A percentile compares a stretch with the other conserved stretches of the same genome.
phyloP scores from a whole-genome alignment of 805 yeast genomes.

The Candida cerambycidarum region DNA sequence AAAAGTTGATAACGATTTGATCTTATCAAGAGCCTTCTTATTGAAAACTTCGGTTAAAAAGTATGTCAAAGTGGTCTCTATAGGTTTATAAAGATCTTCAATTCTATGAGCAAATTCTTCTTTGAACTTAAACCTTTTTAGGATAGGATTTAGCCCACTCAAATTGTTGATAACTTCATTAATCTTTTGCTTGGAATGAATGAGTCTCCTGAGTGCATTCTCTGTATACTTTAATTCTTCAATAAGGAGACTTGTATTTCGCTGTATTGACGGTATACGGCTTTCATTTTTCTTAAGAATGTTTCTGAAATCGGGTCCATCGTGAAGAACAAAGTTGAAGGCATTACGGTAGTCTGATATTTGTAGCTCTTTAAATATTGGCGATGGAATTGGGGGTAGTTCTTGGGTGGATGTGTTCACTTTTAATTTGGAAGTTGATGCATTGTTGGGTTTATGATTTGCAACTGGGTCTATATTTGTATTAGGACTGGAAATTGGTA shows the following conservation, averaged over 20 bases:
- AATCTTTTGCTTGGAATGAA: slow-evolving; percentile 18
- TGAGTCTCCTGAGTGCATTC: slow-evolving; percentile 21
- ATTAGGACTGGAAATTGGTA: no score
- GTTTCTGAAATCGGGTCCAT: slow-evolving; percentile 44
- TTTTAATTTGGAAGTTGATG: background rate
- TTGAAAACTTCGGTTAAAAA: slow-evolving; percentile 31
- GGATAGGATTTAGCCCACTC: slow-evolving; percentile 25
- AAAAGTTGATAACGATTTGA: slow-evolving; percentile 15
- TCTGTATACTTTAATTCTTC: slow-evolving; percentile 36
- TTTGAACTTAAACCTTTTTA: slow-evolving; percentile 23
- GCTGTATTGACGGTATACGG: slow-evolving; percentile 27
- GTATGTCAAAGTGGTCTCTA: slow-evolving; percentile 30
- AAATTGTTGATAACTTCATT: slow-evolving; percentile 24
- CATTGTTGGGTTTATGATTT: background rate
- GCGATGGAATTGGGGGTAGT: no score
- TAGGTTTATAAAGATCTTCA: slow-evolving; percentile 29
- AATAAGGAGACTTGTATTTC: slow-evolving; percentile 21
- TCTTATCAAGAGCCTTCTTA: slow-evolving; percentile 26
- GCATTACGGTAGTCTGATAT: slow-evolving; percentile 26
- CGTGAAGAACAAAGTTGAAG: slow-evolving; percentile 37
- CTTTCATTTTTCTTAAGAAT: slow-evolving; percentile 32
- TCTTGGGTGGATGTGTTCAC: background rate
- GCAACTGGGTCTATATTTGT: no score
- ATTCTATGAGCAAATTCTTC: slow-evolving; percentile 26
- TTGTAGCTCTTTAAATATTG: slow-evolving; percentile 6